These are phyloP conservation scores for Aspergillus ruber DNA, from an alignment of 2,329 filamentous ascomycete genomes.

Conservation along the genomic window DNA sequence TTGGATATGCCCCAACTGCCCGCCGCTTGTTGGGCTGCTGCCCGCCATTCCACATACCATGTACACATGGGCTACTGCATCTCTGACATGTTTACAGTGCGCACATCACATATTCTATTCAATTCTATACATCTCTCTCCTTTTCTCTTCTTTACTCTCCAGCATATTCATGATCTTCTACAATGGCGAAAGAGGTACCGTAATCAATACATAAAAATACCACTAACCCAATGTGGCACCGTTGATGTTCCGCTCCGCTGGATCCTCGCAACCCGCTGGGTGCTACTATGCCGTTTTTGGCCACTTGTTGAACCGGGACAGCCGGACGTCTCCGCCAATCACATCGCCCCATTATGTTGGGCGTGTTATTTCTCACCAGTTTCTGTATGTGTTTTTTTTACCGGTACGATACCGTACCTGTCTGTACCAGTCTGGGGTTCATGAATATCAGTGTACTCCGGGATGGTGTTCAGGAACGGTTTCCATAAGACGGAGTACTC, in stretches of 20 bases:
- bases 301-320: not conserved
- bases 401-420: no score
- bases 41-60: no score
- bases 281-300: not conserved
- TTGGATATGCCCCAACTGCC: no score
- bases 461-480: not conserved
- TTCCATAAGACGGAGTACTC: not conserved
- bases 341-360: not conserved
- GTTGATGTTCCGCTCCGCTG: no score
- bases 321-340: not conserved
- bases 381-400: no score
- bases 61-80: no score
- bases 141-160: not conserved
- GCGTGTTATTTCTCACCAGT: not conserved
- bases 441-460: not conserved
- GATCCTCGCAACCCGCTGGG: no score
- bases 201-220: not conserved
- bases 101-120: no score
- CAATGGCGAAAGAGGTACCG: not conserved
- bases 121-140: not conserved
- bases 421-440: not conserved
- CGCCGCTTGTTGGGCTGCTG: no score
- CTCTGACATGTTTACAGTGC: no score
- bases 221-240: not conserved
- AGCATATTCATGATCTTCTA: not conserved